A percentile compares a stretch with the other conserved stretches of the same genome.
Conservation (phyloP, 2,329 filamentous ascomycete genomes). For the Anthostomella pinea region DNA sequence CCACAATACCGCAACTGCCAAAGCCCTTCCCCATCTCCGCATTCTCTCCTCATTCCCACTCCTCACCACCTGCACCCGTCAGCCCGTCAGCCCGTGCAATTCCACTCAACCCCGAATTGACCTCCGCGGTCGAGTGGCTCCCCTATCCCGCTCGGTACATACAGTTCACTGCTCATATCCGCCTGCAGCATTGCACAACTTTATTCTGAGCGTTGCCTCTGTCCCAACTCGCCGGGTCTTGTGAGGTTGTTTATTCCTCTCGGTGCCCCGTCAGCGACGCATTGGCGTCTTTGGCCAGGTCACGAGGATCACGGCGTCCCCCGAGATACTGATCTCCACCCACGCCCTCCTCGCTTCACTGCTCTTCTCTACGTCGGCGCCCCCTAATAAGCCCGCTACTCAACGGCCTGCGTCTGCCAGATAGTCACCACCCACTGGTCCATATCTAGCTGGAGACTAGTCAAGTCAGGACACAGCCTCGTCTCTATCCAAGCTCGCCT, state of each 20-base stretch:
- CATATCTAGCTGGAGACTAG: conserved; percentile 12
- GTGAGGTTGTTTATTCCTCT: too few relatives aligned
- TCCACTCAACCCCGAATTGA: conserved; percentile 17
- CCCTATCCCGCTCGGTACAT: neutral
- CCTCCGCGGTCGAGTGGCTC: too few relatives aligned
- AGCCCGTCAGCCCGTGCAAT: too few relatives aligned
- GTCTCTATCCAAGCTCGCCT: too few relatives aligned
- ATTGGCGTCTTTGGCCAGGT: too few relatives aligned
- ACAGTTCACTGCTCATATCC: conserved; percentile 7
- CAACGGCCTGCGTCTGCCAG: conserved; percentile 9
- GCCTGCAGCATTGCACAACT: too few relatives aligned
- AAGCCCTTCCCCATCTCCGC: conserved; percentile 33
- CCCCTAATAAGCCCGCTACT: conserved; percentile 18
- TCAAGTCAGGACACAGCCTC: conserved; percentile 8
- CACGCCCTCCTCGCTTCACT: conserved; percentile 15
- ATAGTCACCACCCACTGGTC: conserved; percentile 13
- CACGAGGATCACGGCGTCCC: too few relatives aligned
- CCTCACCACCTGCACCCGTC: conserved; percentile 19
- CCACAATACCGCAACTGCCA: too few relatives aligned
- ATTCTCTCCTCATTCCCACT: conserved; percentile 28
- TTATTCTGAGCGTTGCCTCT: too few relatives aligned
- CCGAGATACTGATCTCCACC: too few relatives aligned
- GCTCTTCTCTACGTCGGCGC: conserved; percentile 15
- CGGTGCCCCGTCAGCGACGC: too few relatives aligned
- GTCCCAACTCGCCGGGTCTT: too few relatives aligned